Conservation (phyloP, 1,284 basidiomycete genomes). For the Papiliotrema fonsecae region DNA sequence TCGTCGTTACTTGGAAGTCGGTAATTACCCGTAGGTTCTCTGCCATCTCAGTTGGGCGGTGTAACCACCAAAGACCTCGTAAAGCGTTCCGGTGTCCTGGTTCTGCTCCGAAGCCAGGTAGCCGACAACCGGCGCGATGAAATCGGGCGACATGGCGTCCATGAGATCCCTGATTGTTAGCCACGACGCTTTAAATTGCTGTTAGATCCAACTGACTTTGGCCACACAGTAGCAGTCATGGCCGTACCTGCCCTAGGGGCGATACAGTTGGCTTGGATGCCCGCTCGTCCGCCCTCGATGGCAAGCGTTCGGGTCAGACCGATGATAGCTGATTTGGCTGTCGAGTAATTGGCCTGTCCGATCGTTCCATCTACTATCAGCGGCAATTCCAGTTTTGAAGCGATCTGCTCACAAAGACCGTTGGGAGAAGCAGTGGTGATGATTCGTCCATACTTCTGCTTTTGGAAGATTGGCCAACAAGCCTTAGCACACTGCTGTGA, state of each 20-base stretch:
- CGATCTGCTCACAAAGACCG: constrained; percentile 68
- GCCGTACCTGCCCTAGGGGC: constrained; percentile 87
- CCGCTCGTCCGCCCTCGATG: constrained; percentile 88
- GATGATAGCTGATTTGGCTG: constrained; percentile 90
- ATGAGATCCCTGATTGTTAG: constrained; percentile 69
- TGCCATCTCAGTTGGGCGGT: constrained; percentile 91
- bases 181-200: not conserved
- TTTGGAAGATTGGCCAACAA: constrained; percentile 94
- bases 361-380: constrained; percentile 74
- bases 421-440: constrained; percentile 90
- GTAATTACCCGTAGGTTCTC: constrained; percentile 65
- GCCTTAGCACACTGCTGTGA: constrained; percentile 85
- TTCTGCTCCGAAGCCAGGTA: constrained; percentile 80
- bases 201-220: constrained; percentile 21
- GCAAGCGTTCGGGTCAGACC: constrained; percentile 85
- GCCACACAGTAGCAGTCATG: constrained; percentile 84
- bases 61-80: constrained; percentile 91
- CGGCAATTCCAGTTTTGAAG: not conserved
- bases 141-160: constrained; percentile 93
- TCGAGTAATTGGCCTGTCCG: constrained; percentile 78
- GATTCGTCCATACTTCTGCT: constrained; percentile 96
- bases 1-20: constrained; percentile 1
- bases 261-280: constrained; percentile 81
- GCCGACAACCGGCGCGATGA: constrained; percentile 82
- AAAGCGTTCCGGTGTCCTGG: constrained; percentile 69